Evolutionary conservation across 345 rosid genomes (phyloP).

Genomic region (Citrus cavaleriei): DNA sequence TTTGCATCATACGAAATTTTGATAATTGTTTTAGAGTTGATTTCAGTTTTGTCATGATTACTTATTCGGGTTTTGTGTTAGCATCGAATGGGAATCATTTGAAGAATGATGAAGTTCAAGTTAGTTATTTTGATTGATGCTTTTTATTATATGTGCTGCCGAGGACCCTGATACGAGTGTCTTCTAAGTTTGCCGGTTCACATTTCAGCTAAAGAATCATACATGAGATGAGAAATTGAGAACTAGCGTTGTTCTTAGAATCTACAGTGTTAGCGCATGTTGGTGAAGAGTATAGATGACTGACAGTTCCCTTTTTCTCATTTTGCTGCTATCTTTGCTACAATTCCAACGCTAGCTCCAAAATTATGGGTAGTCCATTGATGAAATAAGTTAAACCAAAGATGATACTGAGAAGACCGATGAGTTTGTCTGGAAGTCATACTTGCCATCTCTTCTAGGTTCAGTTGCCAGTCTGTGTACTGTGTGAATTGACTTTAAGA

Average conservation of each 20-base stretch:
- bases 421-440: conserved; percentile 22
- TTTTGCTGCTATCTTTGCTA: conserved; percentile 5
- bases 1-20: not conserved
- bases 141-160: not conserved
- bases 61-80: not conserved
- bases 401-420: conserved; percentile 23
- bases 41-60: not conserved
- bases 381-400: conserved; percentile 29
- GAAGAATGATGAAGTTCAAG: not conserved
- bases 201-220: not conserved
- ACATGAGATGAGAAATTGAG: not conserved
- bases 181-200: not conserved
- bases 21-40: not conserved
- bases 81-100: not conserved
- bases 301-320: not conserved
- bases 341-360: conserved; percentile 25
- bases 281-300: not conserved
- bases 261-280: not conserved
- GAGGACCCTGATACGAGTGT: not conserved
- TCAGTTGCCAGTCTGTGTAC: conserved; percentile 32
- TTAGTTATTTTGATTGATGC: too few species aligned
- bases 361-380: conserved; percentile 23
- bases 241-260: not conserved
- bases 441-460: conserved; percentile 20
- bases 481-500: conserved; percentile 22